These are phyloP conservation scores for Blastobotrys arbuscula DNA, from an alignment of 1,139 yeast genomes.

Conservation along the genomic window DNA sequence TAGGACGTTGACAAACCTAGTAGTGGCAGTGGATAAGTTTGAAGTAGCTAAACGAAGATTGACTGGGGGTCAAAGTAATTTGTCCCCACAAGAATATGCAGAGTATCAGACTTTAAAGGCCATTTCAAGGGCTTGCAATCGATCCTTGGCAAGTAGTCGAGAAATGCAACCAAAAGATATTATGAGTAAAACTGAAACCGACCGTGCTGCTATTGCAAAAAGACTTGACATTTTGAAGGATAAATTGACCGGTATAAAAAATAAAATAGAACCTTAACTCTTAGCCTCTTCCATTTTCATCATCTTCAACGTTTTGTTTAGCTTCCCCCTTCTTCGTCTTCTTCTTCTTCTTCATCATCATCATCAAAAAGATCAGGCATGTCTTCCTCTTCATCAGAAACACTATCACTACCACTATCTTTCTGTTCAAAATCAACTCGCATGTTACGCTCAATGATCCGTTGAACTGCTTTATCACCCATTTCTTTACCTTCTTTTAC, in stretches of 20 bases:
- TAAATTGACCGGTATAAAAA: not conserved
- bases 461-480: conserved; percentile 24
- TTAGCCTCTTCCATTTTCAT: conserved; percentile 1
- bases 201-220: not conserved
- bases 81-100: conserved; percentile 2
- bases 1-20: not conserved
- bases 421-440: conserved; percentile 7
- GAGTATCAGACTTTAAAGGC: conserved; percentile 6
- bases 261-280: not conserved
- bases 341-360: conserved; percentile 23
- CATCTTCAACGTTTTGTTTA: conserved; percentile 23
- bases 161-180: not conserved
- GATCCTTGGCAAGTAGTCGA: not conserved
- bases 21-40: conserved; percentile 8
- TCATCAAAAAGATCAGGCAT: not conserved
- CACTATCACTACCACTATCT: not conserved
- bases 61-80: conserved; percentile 4
- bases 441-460: conserved; percentile 16
- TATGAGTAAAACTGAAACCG: not conserved
- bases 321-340: conserved; percentile 29
- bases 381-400: not conserved
- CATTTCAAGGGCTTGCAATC: conserved; percentile 1
- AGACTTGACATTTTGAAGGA: not conserved
- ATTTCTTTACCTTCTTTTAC: conserved; percentile 23
- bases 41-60: conserved; percentile 1